Evolutionary conservation across 2,329 filamentous ascomycete genomes (phyloP), one percentile per base, ranked within the genome.

Genomic region (Helotiales sp.): DNA sequence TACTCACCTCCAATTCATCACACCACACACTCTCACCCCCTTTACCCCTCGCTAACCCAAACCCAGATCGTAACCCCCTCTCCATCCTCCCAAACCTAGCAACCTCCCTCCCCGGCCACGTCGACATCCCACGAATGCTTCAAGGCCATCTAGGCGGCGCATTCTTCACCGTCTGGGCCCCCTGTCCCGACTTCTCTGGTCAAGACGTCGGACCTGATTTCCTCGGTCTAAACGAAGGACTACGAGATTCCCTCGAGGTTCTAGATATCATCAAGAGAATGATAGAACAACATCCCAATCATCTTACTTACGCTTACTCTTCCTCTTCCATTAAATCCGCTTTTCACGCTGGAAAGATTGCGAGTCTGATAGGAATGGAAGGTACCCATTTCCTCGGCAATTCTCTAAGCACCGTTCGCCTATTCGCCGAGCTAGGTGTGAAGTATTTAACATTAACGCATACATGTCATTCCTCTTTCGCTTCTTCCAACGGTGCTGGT

Each of bases 361-460:
- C 84, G 50, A 83, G 80, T 1, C 79, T 83, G 1, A 73, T 86
- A 3, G 82, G 81, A 2, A 82, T 85, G 30, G 84, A 88, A 71
- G 86, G 86, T 3, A 74, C 88, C 2, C 86, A 90, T 52, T 58
- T 60, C 12, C 47, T 63, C 6, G 68, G 66, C 2, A 87, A 87
- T 66, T 85, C 82, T 0, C 70, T 83, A 27, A 74, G 78, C 7
- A 82, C 77, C 0, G 72, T 89, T 2, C 79, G 86, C 2, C 74
- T 83, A 38, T 87, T 85, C 68, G 77, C 86, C 67, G 70, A 76
- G 1, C 76, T 88, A 1, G 86, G 86, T 1, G 85, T 87, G 0
- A 78, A 84, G 33, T 89, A 89, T 62, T 80, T 83, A 12, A 89
- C 86, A 0, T 71, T 89, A n/a, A 88, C 84, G 9, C 86, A 87